Evolutionary conservation across 176 grass and related monocot species (phyloP).

Genomic region (Cocos nucifera): DNA sequence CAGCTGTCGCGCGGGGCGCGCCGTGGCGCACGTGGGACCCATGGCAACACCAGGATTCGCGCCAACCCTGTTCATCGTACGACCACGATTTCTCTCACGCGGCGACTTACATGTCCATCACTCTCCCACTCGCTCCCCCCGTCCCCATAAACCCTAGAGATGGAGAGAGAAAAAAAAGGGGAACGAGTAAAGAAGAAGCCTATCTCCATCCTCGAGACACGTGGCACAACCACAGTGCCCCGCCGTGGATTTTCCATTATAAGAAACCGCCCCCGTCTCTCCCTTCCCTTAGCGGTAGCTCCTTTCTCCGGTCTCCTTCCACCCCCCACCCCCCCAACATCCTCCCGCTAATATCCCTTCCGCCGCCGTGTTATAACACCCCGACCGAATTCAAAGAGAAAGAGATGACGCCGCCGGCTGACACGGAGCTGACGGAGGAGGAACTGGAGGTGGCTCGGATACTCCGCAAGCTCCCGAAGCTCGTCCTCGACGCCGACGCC

Average conservation of each 20-base stretch:
- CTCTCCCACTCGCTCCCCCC: too few species aligned
- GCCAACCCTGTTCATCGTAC: too few species aligned
- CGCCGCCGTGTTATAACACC: neutral
- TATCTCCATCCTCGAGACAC: conserved; percentile 22
- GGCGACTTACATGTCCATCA: too few species aligned
- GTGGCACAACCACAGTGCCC: conserved; percentile 7
- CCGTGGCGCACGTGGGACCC: too few species aligned
- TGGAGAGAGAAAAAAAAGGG: too few species aligned
- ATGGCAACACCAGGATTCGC: too few species aligned
- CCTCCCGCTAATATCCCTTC: too few species aligned
- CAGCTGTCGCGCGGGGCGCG: too few species aligned
- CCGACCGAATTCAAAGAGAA: too few species aligned
- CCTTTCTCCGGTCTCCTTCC: neutral
- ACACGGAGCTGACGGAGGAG: neutral
- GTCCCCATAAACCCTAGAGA: too few species aligned
- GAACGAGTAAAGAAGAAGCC: neutral
- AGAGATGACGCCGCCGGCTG: neutral
- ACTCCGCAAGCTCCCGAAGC: conserved; percentile 13
- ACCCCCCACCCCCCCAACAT: too few species aligned
- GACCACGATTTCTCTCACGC: too few species aligned
- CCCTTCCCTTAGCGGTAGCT: neutral
- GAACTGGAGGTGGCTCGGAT: conserved; percentile 20
- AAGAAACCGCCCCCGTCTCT: neutral
- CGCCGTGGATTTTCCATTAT: neutral
- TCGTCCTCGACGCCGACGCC: neutral